Evolutionary conservation across 2,329 filamentous ascomycete genomes (phyloP).

Genomic region (Westerdykella ornata): DNA sequence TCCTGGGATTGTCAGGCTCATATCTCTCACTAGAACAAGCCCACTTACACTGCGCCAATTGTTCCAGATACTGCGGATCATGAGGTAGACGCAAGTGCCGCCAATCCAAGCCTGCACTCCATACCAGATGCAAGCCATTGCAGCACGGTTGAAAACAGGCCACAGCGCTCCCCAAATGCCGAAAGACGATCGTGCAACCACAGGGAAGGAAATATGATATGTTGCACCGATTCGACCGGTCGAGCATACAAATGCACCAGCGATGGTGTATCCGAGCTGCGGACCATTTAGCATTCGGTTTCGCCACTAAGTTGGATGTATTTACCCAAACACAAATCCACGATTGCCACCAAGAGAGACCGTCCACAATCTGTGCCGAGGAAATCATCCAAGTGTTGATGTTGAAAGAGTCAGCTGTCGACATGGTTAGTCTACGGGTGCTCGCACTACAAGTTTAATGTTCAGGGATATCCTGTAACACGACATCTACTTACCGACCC

Average conservation of each 20-base stretch:
- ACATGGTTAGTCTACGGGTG: conserved; percentile 8
- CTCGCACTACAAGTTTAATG: too few relatives aligned
- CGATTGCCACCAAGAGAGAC: conserved; percentile 86
- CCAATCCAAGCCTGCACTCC: conserved; percentile 82
- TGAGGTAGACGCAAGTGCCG: conserved; percentile 71
- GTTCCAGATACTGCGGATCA: conserved; percentile 81
- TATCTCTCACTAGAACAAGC: conserved; percentile 3
- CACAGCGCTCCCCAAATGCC: conserved; percentile 85
- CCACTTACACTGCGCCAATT: conserved; percentile 48
- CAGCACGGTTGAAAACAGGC: conserved; percentile 85
- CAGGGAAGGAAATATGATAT: conserved; percentile 86
- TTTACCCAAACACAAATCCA: conserved; percentile 62
- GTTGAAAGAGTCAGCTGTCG: conserved; percentile 40
- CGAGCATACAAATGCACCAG: conserved; percentile 60
- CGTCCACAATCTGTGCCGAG: conserved; percentile 68
- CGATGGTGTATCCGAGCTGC: conserved; percentile 65
- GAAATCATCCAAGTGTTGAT: conserved; percentile 90
- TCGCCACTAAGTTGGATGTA: not conserved
- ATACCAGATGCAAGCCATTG: conserved; percentile 83
- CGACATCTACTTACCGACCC: conserved; percentile 51
- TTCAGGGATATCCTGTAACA: not conserved
- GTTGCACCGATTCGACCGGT: conserved; percentile 78
- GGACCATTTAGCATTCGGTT: conserved; percentile 1
- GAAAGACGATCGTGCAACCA: conserved; percentile 70
- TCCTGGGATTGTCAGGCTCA: not conserved